Base-by-base conservation (phyloP, 2,329 filamentous ascomycete species). In the Diplodia corticola region DNA sequence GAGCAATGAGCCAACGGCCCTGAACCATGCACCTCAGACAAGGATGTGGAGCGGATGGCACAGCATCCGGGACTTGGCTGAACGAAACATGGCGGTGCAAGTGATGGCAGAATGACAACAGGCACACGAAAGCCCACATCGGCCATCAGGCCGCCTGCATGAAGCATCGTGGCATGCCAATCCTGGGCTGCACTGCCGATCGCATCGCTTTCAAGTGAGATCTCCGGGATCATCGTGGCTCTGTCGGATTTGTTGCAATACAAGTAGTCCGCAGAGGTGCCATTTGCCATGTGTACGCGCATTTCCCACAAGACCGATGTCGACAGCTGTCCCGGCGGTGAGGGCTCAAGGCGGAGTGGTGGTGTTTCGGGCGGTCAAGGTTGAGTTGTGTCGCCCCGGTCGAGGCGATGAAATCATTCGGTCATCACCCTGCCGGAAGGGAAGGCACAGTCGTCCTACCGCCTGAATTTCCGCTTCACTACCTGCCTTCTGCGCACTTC, bases 361-460 rank as follows among this genome's bases (percentile, higher is more conserved):
- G 30, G 33, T 30, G 40, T 28, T 20, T 50, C n/a, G 12, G 30
- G 28, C 13, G 33, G 44, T 35, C 17, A 46, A 61, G 9, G 44
- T n/a, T 33, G 26, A 26, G 40, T 17, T 20, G 40, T 44, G 15
- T 22, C 26, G 22, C 17, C 30, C 35, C 54, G 54, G 54, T 30
- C 22, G 35, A 20, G 54, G 57, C 57, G 57, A 49, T 50, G 37
- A 48, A 48, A 60, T 59, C 54, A 28, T 48, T n/a, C 1, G n/a
- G 5, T 24, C 22, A 59, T 46, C 37, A 37, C 37, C 55, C 55
- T 37, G 22, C 37, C 24, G 12, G 51, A 30, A n/a, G 13, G n/a
- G 13, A 54, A 54, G 28, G 51, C 35, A n/a, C 53, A 40, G 24
- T 28, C 33, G 54, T 13, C 26, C 54, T 35, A 28, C 26, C 13